Evolutionary conservation across 129 eudicot species (phyloP), one percentile per base, ranked within the genome.

Genomic region (Pittosporum tobira): DNA sequence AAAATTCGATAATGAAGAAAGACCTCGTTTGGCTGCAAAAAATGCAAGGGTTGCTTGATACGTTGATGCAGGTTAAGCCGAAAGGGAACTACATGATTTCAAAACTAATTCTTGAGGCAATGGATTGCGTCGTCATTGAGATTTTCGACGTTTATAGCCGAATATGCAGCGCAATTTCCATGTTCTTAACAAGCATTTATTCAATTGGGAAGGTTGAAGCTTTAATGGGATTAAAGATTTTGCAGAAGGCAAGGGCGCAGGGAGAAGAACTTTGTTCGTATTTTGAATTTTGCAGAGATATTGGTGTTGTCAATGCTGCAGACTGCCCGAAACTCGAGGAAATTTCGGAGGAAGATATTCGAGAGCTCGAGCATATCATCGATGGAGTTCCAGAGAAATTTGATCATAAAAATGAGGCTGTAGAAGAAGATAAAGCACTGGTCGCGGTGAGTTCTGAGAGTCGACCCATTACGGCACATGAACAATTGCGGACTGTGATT

Each of bases 121-220:
- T 90, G 94, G 84, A 90, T 38, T 77, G 87, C 31, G 21, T 90
- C 6, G 55, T 85, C n/a, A 72, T 80, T 10, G 97, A 90, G 71
- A 52, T 85, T 27, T 77, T 75, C 27, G 94, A 80, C 25, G 42
- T 85, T 36, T 90, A 81, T 44, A 62, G 94, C 65, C 64, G 70
- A 51, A 83, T 90, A 9, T 76, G 95, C 48, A 64, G 71, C 0
- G 84, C 86, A n/a, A 86, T 90, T 10, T 79, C 82, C 21, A 53
- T 29, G 23, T 48, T 76, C 56, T 56, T 80, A 2, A 3, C 64
- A 51, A 51, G 24, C 28, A 65, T 75, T 44, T 61, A 73, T 52
- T 64, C 91, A 2, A 72, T 57, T 1, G 79, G 71, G 2, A 72
- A 67, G 48, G 57, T 31, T 9, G 95, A 85, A 28, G 94, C 95